phyloP scores from a whole-genome alignment of 225 moss, liverwort and hornwort genomes.

The Polytrichum formosum region DNA sequence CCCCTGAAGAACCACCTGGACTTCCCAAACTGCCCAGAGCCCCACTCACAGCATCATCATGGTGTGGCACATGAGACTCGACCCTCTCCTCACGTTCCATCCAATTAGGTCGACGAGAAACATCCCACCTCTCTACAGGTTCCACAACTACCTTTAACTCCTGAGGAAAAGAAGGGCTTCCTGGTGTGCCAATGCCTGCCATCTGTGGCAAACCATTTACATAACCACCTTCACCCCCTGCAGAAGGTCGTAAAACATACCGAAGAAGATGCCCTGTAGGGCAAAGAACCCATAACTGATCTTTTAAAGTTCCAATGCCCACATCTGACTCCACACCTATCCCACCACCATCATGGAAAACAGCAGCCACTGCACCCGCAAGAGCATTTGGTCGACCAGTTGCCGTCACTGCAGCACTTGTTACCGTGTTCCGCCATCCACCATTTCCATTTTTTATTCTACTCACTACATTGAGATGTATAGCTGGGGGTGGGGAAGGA shows the following conservation, averaged over 20 bases:
- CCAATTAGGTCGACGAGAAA: conserved; percentile 93
- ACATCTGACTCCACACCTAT: conserved; percentile 70
- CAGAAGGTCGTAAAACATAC: conserved; percentile 80
- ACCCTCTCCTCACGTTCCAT: conserved; percentile 91
- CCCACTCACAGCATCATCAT: conserved; percentile 33
- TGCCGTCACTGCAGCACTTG: conserved; percentile 93
- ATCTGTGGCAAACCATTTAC: conserved; percentile 62
- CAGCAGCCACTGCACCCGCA: conserved; percentile 83
- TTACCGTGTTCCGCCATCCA: conserved; percentile 91
- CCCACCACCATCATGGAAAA: conserved; percentile 91
- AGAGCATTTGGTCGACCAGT: conserved; percentile 63
- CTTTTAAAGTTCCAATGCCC: conserved; percentile 71
- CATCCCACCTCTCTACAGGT: conserved; percentile 94
- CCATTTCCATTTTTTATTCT: conserved; percentile 86
- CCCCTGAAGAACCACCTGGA: conserved; percentile 28
- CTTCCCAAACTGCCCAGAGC: conserved; percentile 7
- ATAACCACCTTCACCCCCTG: conserved; percentile 72
- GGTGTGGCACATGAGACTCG: conserved; percentile 34
- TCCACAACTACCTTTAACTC: conserved; percentile 78
- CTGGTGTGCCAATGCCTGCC: conserved; percentile 54
- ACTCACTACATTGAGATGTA: conserved; percentile 82
- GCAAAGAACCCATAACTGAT: conserved; percentile 91
- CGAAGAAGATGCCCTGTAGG: conserved; percentile 88
- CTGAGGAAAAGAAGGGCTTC: conserved; percentile 54
- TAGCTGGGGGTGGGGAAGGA: conserved; percentile 63